Conservation (phyloP, 108 stramenopile genomes). For the Bacterosira constricta region DNA sequence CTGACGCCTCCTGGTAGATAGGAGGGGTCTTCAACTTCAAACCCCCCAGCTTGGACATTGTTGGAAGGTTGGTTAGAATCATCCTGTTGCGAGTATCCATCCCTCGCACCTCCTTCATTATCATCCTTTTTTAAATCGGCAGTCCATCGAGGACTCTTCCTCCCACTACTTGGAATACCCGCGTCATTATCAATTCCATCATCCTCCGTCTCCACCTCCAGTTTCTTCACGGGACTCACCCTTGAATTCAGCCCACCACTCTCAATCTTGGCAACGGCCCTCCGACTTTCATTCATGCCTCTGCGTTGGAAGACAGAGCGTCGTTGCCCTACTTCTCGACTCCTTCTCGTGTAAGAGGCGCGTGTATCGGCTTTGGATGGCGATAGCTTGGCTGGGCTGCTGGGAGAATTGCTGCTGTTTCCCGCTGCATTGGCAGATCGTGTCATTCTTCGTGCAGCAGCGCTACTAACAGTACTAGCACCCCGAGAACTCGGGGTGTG, state of each 20-base stretch:
- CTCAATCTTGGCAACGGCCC: background rate
- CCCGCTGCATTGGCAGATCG: no score
- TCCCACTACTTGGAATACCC: background rate
- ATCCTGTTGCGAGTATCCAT: background rate
- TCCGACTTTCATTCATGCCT: background rate
- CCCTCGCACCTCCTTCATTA: background rate
- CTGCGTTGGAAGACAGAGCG: no score
- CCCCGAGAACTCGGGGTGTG: no score
- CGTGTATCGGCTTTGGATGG: no score
- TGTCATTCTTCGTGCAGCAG: no score
- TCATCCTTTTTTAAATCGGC: background rate
- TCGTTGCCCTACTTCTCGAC: no score
- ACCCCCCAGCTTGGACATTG: background rate
- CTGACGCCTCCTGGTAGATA: constrained; percentile 3
- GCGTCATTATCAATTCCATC: background rate
- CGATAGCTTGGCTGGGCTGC: no score
- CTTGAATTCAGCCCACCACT: background rate
- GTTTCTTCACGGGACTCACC: background rate
- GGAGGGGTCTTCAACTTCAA: background rate
- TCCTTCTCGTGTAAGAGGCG: no score
- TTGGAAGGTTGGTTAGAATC: background rate
- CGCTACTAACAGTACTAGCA: no score
- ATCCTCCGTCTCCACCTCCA: background rate
- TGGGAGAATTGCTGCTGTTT: no score
- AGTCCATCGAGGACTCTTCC: background rate